Evolutionary conservation across 441 rosid genomes (phyloP), one percentile per base, ranked within the genome.

Genomic region (Erysimum cheiri): DNA sequence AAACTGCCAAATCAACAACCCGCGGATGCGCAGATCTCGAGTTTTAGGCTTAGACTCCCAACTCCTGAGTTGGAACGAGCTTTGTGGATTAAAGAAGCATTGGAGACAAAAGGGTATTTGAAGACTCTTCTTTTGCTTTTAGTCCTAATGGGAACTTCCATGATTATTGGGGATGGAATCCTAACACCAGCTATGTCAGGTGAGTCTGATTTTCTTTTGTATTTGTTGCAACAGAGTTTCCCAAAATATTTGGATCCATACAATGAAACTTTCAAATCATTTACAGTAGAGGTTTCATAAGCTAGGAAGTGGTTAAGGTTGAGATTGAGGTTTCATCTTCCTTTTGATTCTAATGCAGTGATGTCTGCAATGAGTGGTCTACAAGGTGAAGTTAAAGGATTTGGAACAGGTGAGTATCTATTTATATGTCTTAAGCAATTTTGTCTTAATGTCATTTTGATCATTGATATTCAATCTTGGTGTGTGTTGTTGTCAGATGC

Each of bases 361-460:
- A 92, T 92, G 97, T 94, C 97, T 66, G 99, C 99, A 64, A 89
- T 90, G 75, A 94, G 98, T 74, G 98, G 99, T 75, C 85, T 95
- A 43, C 96, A 85, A 78, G 94, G 87, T 57, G 64, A 87, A 88
- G 71, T 92, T 71, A 28, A 78, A 43, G 91, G 94, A 70, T 86
- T 90, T 85, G 87, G 83, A 69, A 85, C 90, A 84, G 67, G 98
- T 92, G 77, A 41, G 93, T 83, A 74, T 63, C 47, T 54, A 2
- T 48, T 3, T 14, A 5, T 32, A 48, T 37, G 13, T 52, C 28
- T 32, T 33, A 31, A 11, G 49, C 6, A 12, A 15, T 14, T 6
- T 43, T 2, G 5, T 60, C 22, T 44, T 67, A 5, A 24, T 67
- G 33, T 50, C 48, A 70, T 52, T 39, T 58, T 69, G 68, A 71